Evolutionary conservation across 495 filamentous ascomycete genomes (phyloP).

Genomic region (Penicillium antarcticum): DNA sequence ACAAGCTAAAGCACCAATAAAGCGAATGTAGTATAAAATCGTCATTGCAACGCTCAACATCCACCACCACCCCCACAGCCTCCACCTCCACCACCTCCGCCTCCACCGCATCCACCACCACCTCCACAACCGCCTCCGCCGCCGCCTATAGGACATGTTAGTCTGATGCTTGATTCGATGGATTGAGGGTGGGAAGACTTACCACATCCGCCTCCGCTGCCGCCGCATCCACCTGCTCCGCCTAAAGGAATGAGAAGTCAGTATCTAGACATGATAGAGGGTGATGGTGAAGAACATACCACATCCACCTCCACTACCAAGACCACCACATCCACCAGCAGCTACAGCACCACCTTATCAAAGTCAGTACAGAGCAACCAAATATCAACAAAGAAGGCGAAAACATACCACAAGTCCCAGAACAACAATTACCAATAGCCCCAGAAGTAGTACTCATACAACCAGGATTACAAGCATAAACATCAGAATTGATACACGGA

Average conservation of each 20-base stretch:
- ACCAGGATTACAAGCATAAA: slow-evolving; percentile 42
- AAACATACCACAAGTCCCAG: slow-evolving; percentile 39
- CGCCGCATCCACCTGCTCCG: background rate
- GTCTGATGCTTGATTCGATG: no score
- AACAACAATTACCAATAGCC: slow-evolving; percentile 43
- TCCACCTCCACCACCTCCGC: slow-evolving; percentile 19
- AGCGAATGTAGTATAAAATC: background rate
- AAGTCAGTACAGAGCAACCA: background rate
- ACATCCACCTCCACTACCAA: background rate
- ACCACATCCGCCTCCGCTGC: slow-evolving; percentile 22
- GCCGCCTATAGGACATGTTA: no score
- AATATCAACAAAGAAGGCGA: background rate
- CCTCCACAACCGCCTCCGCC: slow-evolving; percentile 34
- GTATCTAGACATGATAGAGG: background rate
- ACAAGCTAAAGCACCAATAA: background rate
- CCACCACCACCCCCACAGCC: slow-evolving; percentile 18
- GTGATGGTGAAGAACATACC: background rate
- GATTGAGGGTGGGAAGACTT: background rate
- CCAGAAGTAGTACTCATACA: slow-evolving; percentile 42
- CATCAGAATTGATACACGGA: slow-evolving; percentile 35
- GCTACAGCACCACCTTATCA: background rate
- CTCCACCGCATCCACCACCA: slow-evolving; percentile 25
- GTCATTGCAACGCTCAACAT: background rate
- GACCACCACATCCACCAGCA: background rate
- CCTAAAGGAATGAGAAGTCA: background rate